Evolutionary conservation across 176 grass and related monocot genomes (phyloP).

Genomic region (Oryza meyeriana): DNA sequence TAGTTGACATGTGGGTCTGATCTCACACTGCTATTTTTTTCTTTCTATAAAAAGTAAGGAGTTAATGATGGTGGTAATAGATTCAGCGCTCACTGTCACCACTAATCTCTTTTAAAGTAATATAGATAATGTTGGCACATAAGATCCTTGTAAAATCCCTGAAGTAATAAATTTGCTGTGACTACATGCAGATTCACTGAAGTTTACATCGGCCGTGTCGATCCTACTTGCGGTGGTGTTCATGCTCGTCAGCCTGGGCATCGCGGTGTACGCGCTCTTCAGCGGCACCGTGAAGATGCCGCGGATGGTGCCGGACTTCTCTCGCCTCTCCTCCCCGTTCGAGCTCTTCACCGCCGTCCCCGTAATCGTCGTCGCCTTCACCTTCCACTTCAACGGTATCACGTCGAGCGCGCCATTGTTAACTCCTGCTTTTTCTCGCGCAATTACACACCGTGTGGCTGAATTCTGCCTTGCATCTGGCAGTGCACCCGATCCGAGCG

Average conservation of each 20-base stretch:
- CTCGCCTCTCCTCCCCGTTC: slow-evolving; percentile 57
- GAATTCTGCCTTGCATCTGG: background rate
- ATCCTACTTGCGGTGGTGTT: slow-evolving; percentile 79
- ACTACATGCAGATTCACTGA: slow-evolving; percentile 71
- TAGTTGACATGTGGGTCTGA: too few relatives aligned
- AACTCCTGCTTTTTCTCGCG: background rate
- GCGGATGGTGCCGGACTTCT: slow-evolving; percentile 71
- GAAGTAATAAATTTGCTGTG: background rate
- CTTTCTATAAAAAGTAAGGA: too few relatives aligned
- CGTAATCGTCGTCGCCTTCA: slow-evolving; percentile 86
- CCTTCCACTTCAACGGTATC: slow-evolving; percentile 97
- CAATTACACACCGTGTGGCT: background rate
- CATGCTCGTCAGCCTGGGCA: slow-evolving; percentile 72
- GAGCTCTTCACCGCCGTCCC: slow-evolving; percentile 92
- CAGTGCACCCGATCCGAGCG: slow-evolving; percentile 81
- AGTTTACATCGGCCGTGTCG: slow-evolving; percentile 74
- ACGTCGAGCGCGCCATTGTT: background rate
- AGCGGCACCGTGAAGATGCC: slow-evolving; percentile 63
- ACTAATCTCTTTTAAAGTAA: too few relatives aligned
- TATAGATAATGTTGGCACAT: background rate
- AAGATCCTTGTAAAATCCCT: background rate
- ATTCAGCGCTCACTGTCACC: too few relatives aligned
- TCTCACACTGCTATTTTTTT: too few relatives aligned
- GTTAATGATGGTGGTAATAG: too few relatives aligned
- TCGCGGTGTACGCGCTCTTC: slow-evolving; percentile 72